Percentiles rank a stretch among this genome's conserved stretches.
phyloP scores from a whole-genome alignment of 371 early-diverging fungal genomes.

The Mucor irregularis region DNA sequence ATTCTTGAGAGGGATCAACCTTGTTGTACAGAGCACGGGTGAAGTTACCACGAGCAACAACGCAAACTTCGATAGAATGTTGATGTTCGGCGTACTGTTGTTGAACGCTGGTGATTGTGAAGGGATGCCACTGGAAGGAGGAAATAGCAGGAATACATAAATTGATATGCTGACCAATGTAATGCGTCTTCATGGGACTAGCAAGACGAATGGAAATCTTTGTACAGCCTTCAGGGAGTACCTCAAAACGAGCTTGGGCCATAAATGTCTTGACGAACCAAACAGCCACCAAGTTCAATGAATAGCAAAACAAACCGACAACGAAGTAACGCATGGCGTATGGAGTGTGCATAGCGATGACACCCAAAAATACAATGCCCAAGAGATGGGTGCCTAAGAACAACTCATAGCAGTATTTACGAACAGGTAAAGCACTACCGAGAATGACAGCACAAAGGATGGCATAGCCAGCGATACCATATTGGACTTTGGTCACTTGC shows the following conservation, averaged over 20 bases:
- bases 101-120: conserved; percentile 52
- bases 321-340: conserved; percentile 63
- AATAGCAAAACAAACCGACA: conserved; percentile 52
- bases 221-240: conserved; percentile 46
- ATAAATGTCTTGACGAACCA: conserved; percentile 57
- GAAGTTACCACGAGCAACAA: conserved; percentile 59
- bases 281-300: conserved; percentile 50
- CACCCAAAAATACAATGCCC: conserved; percentile 51
- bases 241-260: conserved; percentile 47
- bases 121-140: conserved; percentile 63
- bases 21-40: conserved; percentile 44
- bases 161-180: conserved; percentile 57
- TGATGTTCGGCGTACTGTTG: conserved; percentile 5
- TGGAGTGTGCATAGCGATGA: conserved; percentile 57
- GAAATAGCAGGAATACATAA: conserved; percentile 60
- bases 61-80: conserved; percentile 34
- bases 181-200: conserved; percentile 36
- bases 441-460: conserved; percentile 51
- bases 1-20: conserved; percentile 33
- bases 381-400: conserved; percentile 53
- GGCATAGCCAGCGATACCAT: conserved; percentile 55
- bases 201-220: conserved; percentile 44
- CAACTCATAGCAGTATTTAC: conserved; percentile 48
- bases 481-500: conserved; percentile 44
- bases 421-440: conserved; percentile 52